Evolutionary conservation across 2,329 filamentous ascomycete species (phyloP).

Genomic region (Cladophialophora bantiana): DNA sequence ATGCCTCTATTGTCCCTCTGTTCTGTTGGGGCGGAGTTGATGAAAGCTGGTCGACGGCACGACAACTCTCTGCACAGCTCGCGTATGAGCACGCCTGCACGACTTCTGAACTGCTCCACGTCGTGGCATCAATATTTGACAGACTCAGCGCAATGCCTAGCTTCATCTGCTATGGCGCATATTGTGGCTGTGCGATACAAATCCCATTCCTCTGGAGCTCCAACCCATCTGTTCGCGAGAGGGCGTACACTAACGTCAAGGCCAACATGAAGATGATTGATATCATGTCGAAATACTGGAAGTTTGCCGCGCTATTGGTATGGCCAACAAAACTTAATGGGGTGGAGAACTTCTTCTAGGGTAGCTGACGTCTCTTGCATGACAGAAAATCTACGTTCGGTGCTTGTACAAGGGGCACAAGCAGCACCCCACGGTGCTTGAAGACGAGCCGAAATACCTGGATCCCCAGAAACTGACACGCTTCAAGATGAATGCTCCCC

Average conservation of each 20-base stretch:
- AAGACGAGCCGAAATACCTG: slow-evolving; percentile 23
- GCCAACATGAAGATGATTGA: slow-evolving; percentile 16
- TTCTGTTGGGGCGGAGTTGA: slow-evolving; percentile 19
- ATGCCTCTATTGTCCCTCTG: slow-evolving; percentile 23
- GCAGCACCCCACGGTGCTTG: slow-evolving; percentile 12
- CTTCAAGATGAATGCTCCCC: slow-evolving; percentile 16
- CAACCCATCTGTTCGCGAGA: background rate
- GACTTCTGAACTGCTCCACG: background rate
- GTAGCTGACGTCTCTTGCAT: background rate
- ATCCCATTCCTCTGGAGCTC: slow-evolving; percentile 20
- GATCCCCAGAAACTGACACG: slow-evolving; percentile 17
- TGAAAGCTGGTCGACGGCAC: slow-evolving; percentile 3
- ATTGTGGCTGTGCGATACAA: slow-evolving; percentile 18
- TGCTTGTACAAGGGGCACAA: slow-evolving; percentile 19
- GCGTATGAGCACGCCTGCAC: slow-evolving; percentile 18
- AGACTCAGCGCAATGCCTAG: slow-evolving; percentile 14
- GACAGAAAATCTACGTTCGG: slow-evolving; percentile 20
- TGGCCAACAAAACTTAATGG: too few relatives aligned
- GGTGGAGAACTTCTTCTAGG: too few relatives aligned
- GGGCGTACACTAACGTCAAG: slow-evolving; percentile 8
- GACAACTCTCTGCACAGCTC: slow-evolving; percentile 12
- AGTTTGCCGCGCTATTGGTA: slow-evolving; percentile 14
- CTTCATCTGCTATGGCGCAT: slow-evolving; percentile 18
- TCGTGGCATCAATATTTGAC: background rate
- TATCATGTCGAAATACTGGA: slow-evolving; percentile 8